phyloP scores from a whole-genome alignment of 768 basidiomycete genomes.

The Thelephora ganbajun region DNA sequence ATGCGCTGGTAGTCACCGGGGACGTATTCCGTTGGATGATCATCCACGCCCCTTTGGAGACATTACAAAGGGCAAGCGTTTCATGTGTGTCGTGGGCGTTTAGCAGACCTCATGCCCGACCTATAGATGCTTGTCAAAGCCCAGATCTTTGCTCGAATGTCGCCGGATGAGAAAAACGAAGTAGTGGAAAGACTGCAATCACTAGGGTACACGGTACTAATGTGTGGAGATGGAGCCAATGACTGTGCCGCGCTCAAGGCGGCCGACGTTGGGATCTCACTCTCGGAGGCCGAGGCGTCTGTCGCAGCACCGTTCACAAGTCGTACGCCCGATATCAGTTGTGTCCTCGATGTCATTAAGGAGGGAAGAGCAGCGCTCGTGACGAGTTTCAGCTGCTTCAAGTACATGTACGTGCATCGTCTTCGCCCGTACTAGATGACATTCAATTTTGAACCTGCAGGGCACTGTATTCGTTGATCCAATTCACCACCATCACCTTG shows the following conservation, averaged over 20 bases:
- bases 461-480: constrained; percentile 97
- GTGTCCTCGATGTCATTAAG: constrained; percentile 91
- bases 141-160: constrained; percentile 96
- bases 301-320: constrained; percentile 97
- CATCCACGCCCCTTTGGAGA: constrained; percentile 86
- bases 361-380: constrained; percentile 93
- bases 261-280: constrained; percentile 91
- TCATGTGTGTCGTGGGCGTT: not conserved
- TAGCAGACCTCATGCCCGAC: not conserved
- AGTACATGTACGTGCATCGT: constrained; percentile 73
- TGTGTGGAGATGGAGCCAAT: constrained; percentile 98
- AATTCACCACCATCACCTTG: constrained; percentile 95
- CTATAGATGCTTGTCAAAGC: constrained; percentile 91
- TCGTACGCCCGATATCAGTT: constrained; percentile 85
- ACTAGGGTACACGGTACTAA: constrained; percentile 90
- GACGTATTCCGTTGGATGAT: constrained; percentile 99
- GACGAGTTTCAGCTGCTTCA: constrained; percentile 98
- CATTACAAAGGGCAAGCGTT: constrained; percentile 69
- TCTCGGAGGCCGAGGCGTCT: constrained; percentile 96
- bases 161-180: constrained; percentile 98
- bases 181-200: constrained; percentile 88
- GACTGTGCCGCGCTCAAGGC: constrained; percentile 98
- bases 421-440: constrained; percentile 1
- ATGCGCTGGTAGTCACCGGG: constrained; percentile 82
- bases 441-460: constrained; percentile 26